A percentile compares a stretch with the other conserved stretches of the same genome.
Evolutionary conservation across 768 basidiomycete genomes (phyloP).

Genomic region (Tulasnella sp.): DNA sequence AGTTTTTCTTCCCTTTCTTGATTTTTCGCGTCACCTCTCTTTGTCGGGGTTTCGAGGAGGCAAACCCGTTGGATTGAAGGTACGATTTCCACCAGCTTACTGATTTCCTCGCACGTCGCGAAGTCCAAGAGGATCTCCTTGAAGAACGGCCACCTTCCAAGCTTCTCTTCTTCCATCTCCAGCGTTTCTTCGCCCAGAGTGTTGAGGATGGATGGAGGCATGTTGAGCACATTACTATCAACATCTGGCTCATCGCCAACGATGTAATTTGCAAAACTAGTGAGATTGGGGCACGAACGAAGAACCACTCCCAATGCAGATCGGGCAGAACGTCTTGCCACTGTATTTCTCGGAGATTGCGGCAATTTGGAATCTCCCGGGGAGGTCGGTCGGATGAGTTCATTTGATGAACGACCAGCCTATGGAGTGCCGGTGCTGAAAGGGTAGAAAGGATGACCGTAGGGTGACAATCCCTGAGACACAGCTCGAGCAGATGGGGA

Average conservation of each 20-base stretch:
- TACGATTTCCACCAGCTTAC: not conserved
- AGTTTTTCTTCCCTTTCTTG: not conserved
- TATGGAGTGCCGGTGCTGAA: not conserved
- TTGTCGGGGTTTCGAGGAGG: not conserved
- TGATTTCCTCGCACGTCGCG: not conserved
- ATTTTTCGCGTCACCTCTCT: not conserved
- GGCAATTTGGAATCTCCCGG: not conserved
- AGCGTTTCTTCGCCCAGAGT: not conserved
- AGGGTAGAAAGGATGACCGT: not conserved
- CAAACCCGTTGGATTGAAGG: not conserved
- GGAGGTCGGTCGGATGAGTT: no score
- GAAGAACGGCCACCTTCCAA: not conserved
- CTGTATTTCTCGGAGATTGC: not conserved
- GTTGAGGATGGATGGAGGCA: not conserved
- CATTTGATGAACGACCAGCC: no score
- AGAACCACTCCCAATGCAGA: not conserved
- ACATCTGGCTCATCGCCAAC: not conserved
- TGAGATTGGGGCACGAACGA: not conserved
- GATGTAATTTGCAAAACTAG: not conserved
- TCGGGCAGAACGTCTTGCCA: not conserved
- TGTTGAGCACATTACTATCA: not conserved
- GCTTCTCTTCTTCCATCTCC: not conserved
- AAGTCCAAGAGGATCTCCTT: not conserved
- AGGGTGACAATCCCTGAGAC: not conserved
- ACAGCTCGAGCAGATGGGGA: not conserved